Base-by-base conservation (phyloP, 2,329 filamentous ascomycete genomes). In the Rosellinia necatrix region DNA sequence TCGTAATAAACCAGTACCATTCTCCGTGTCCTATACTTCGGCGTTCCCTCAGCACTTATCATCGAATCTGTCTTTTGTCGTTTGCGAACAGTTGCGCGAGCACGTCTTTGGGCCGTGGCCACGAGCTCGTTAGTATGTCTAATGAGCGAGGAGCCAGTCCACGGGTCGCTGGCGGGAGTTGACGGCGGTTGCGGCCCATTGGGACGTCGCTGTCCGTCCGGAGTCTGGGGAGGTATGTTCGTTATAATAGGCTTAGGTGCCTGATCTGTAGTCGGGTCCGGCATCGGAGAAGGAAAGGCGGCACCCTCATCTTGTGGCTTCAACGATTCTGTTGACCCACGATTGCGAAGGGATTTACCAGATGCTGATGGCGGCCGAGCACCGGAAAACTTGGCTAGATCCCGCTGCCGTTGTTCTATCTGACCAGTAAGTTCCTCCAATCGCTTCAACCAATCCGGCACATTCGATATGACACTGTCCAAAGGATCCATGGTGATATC, bases 1-100 rank as follows among this genome's bases (percentile, higher is more conserved):
- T 97, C 92, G 70, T 97, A 97, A 73, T 91, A 92, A n/a, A 97
- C 89, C 35, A 94, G 87, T 42, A 93, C 87, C 80, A 91, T 89
- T 54, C 81, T 87, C 62, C 88, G 84, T 3, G 85, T 86, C 51
- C 89, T 85, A 70, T 88, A 89, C 59, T 85, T 83, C 9, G 77
- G 72, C 1, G 77, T 70, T 9, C 47, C 58, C 24, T 82, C 79
- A 30, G 72, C 76, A 37, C 81, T 84, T 47, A 79, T 64, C 63
- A 84, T 73, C 0, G 82, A 84, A 21, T 80, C 74, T 10, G 79
- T 78, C 49, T 80, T 77, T 49, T 77, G 76, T 43, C 76, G 78
- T 64, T 78, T 82, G 62, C 77, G 80, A 19, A 79, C 68, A 6
- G 77, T 77, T 4, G 77, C 78, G 22, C 78, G 75, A 13, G 76